Percentiles rank a stretch among this genome's conserved stretches.
phyloP scores from a whole-genome alignment of 495 filamentous ascomycete species.

The Aspergillus sparsus region DNA sequence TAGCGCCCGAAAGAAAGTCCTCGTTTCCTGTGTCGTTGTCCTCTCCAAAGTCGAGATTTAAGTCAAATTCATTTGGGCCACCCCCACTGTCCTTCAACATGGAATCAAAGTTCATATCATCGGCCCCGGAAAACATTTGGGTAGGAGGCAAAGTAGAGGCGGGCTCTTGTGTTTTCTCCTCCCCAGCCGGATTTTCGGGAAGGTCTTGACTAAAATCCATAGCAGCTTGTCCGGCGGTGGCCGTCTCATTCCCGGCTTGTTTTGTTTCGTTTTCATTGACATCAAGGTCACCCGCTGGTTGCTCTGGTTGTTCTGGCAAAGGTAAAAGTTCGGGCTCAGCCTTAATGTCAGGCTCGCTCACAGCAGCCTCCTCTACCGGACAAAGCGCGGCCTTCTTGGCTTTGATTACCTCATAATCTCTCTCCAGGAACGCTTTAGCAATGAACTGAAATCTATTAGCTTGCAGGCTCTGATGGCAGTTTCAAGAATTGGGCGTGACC shows the following conservation, averaged over 20 bases:
- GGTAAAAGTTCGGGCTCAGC: conserved; percentile 21
- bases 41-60: conserved; percentile 49
- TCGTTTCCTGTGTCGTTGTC: conserved; percentile 47
- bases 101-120: conserved; percentile 45
- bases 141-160: conserved; percentile 13
- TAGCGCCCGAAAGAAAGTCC: conserved; percentile 42
- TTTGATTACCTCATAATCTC: conserved; percentile 45
- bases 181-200: conserved; percentile 28
- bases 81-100: conserved; percentile 35
- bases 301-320: conserved; percentile 16
- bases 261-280: conserved; percentile 22
- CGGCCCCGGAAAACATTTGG: conserved; percentile 27
- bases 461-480: conserved; percentile 2
- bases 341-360: conserved; percentile 32
- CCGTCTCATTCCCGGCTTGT: conserved; percentile 17
- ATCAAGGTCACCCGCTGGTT: conserved; percentile 21
- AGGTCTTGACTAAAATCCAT: conserved; percentile 18
- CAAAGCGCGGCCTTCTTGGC: conserved; percentile 37
- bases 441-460: conserved; percentile 41
- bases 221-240: conserved; percentile 17
- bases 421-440: conserved; percentile 49
- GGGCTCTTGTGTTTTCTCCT: conserved; percentile 27
- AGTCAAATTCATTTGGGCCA: conserved; percentile 43
- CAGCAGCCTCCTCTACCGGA: conserved; percentile 34
- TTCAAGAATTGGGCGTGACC: background rate